A percentile compares a stretch with the other conserved stretches of the same genome.
Evolutionary conservation across 2,329 filamentous ascomycete genomes (phyloP).

Genomic region (Pyrenophora graminea): DNA sequence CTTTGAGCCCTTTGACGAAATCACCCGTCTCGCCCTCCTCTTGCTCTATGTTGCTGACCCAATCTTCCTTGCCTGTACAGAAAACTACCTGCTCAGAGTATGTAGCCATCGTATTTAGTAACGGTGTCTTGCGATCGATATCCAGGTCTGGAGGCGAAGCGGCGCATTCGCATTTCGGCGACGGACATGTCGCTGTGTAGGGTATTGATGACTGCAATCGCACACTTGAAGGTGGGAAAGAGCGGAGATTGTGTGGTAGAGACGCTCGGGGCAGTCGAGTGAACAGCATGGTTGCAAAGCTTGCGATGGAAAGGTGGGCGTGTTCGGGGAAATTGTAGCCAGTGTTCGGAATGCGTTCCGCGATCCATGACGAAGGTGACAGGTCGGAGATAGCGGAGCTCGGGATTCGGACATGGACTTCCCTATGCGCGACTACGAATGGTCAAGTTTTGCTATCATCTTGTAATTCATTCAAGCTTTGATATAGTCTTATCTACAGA

Average conservation of each 20-base stretch:
- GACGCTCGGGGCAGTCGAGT: background rate
- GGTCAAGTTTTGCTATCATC: no score
- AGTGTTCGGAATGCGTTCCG: constrained; percentile 8
- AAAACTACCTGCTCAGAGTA: constrained; percentile 85
- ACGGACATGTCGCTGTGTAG: constrained; percentile 62
- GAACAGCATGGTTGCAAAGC: constrained; percentile 4
- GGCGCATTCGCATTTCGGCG: constrained; percentile 77
- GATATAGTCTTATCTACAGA: no score
- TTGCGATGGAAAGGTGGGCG: background rate
- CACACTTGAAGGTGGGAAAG: constrained; percentile 8
- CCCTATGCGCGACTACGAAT: no score
- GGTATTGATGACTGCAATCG: constrained; percentile 25
- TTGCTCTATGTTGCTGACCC: constrained; percentile 83
- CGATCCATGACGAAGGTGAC: constrained; percentile 4
- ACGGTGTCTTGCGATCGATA: constrained; percentile 71
- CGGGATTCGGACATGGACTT: no score
- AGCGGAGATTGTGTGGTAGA: background rate
- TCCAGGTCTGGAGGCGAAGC: constrained; percentile 67
- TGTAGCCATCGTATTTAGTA: constrained; percentile 76
- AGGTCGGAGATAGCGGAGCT: background rate
- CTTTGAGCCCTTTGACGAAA: constrained; percentile 73
- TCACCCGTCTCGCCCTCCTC: constrained; percentile 60
- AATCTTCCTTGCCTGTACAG: constrained; percentile 79
- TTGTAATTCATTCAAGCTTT: no score
- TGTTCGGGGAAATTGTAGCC: constrained; percentile 2